Percentiles rank a stretch among this genome's conserved stretches.
These are phyloP conservation scores for Senecio squalidus DNA, from an alignment of 140 eudicot species.

Conservation along the genomic window DNA sequence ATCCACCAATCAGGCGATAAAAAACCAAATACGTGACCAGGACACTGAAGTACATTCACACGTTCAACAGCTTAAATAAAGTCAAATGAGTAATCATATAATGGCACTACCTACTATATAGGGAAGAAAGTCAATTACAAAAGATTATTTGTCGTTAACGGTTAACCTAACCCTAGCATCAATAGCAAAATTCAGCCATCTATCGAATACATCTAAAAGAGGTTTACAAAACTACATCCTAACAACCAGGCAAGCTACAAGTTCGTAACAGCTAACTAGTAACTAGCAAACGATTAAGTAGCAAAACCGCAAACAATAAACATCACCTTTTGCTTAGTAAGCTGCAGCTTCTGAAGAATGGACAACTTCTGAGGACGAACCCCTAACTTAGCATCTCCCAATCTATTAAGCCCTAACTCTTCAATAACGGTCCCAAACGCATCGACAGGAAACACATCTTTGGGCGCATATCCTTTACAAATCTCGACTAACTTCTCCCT, in stretches of 20 bases:
- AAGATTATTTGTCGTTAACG: background rate
- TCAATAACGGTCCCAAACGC: slow-evolving; percentile 61
- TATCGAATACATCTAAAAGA: background rate
- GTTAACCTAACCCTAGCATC: background rate
- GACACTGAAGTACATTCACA: background rate
- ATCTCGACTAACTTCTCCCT: slow-evolving; percentile 58
- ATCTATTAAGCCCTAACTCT: slow-evolving; percentile 65
- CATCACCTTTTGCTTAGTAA: slow-evolving; percentile 58
- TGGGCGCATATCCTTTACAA: slow-evolving; percentile 64
- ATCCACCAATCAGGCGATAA: background rate
- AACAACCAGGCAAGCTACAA: background rate
- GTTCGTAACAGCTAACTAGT: background rate
- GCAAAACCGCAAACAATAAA: background rate
- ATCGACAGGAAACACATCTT: slow-evolving; percentile 67
- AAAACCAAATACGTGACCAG: background rate
- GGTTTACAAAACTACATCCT: background rate
- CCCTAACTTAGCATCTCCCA: slow-evolving; percentile 58
- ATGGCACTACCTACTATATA: too few species aligned
- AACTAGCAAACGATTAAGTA: background rate
- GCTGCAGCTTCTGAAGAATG: slow-evolving; percentile 52
- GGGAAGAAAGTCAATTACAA: too few species aligned
- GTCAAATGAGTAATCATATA: too few species aligned
- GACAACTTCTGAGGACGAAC: slow-evolving; percentile 58
- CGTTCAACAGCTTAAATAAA: background rate
- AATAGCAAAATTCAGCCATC: background rate